phyloP scores from a whole-genome alignment of 768 basidiomycete genomes.

The Rickenella mellea region DNA sequence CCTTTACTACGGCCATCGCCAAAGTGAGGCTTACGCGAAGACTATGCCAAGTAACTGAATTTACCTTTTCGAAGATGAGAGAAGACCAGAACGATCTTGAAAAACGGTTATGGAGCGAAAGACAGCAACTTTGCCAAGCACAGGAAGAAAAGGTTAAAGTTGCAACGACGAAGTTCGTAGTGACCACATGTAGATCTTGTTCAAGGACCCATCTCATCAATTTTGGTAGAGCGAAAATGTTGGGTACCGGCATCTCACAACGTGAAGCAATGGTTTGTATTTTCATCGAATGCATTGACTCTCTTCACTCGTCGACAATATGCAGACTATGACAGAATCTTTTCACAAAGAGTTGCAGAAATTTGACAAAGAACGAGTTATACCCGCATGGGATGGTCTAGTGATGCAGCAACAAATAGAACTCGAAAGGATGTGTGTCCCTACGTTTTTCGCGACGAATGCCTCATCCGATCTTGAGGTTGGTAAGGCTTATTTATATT shows the following conservation, averaged over 20 bases:
- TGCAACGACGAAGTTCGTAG: conserved; percentile 52
- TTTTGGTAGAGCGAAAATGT: conserved; percentile 49
- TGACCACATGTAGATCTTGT: background rate
- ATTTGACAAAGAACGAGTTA: conserved; percentile 61
- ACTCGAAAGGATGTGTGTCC: conserved; percentile 52
- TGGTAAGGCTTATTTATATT: too few species aligned
- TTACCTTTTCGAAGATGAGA: conserved; percentile 41
- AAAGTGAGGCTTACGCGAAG: conserved; percentile 31
- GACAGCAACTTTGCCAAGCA: conserved; percentile 48
- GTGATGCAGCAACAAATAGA: conserved; percentile 57
- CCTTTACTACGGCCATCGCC: conserved; percentile 38
- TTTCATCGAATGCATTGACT: conserved; percentile 3
- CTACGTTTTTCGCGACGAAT: conserved; percentile 58
- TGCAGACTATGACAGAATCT: conserved; percentile 54
- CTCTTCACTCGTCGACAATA: background rate
- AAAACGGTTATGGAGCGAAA: conserved; percentile 56
- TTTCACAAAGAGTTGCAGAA: conserved; percentile 55
- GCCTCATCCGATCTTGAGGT: conserved; percentile 48
- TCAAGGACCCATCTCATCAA: background rate
- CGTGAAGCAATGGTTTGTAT: conserved; percentile 55
- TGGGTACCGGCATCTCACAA: conserved; percentile 54
- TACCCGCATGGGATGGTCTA: conserved; percentile 74
- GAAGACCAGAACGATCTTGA: conserved; percentile 65
- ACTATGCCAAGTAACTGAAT: conserved; percentile 2
- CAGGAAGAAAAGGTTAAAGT: conserved; percentile 67